phyloP scores from a whole-genome alignment of 2,329 filamentous ascomycete species.

The Verticillium zaregamsianum region DNA sequence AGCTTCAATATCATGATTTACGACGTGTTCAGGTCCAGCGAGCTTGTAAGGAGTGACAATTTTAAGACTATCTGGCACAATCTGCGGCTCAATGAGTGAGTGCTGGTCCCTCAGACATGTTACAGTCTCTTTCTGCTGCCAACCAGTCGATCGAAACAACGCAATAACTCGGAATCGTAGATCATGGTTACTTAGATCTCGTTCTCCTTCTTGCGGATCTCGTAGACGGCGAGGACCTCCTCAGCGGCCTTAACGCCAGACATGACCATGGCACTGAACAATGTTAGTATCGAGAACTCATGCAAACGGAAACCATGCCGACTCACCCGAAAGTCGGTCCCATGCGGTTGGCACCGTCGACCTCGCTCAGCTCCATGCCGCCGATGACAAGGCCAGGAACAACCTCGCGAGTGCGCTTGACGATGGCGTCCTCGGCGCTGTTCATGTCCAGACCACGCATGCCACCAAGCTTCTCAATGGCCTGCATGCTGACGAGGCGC shows the following conservation, averaged over 20 bases:
- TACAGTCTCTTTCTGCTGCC: background rate
- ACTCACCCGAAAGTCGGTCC: slow-evolving; percentile 32
- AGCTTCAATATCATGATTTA: no score
- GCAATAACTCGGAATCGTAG: background rate
- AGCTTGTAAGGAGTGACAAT: background rate
- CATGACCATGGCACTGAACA: slow-evolving; percentile 82
- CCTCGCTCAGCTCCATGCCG: slow-evolving; percentile 88
- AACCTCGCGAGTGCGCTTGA: slow-evolving; percentile 85
- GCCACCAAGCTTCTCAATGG: slow-evolving; percentile 76
- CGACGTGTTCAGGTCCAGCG: no score
- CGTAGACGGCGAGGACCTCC: slow-evolving; percentile 74
- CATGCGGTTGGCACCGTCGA: slow-evolving; percentile 91
- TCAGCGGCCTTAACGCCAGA: slow-evolving; percentile 88
- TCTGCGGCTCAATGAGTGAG: background rate
- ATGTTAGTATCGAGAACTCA: background rate
- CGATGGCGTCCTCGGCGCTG: slow-evolving; percentile 84
- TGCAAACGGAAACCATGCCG: background rate
- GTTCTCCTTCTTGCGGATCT: slow-evolving; percentile 73
- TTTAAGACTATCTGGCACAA: background rate
- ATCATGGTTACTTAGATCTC: slow-evolving; percentile 36
- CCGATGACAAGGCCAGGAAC: slow-evolving; percentile 87
- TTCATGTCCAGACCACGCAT: slow-evolving; percentile 96
- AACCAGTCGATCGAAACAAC: background rate
- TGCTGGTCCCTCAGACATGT: background rate
- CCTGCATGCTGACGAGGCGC: slow-evolving; percentile 83